Evolutionary conservation across 2,329 filamentous ascomycete genomes (phyloP).

Genomic region (Penicillium sp.): DNA sequence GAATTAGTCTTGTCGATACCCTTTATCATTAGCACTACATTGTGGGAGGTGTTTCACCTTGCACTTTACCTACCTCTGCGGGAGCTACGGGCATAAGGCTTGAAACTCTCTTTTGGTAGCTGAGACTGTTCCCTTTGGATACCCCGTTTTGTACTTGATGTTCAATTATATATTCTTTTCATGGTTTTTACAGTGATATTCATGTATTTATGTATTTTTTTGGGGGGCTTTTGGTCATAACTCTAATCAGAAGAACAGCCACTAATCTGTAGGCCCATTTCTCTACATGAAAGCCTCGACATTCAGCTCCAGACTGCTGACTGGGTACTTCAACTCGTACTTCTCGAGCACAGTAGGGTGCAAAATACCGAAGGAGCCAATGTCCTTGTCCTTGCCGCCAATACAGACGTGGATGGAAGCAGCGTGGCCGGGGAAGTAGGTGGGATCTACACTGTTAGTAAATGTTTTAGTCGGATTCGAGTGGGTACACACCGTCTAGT

Average conservation of each 20-base stretch:
- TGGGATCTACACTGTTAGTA: constrained; percentile 58
- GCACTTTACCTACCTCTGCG: neutral
- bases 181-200: neutral
- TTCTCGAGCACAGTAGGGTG: constrained; percentile 92
- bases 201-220: constrained; percentile 1
- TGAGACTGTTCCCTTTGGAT: neutral
- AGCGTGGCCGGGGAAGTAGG: constrained; percentile 87
- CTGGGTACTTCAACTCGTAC: constrained; percentile 88
- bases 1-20: neutral
- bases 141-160: neutral
- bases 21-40: neutral
- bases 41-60: neutral
- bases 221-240: neutral
- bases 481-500: constrained; percentile 61
- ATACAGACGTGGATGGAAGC: constrained; percentile 78
- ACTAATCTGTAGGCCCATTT: neutral
- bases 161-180: neutral
- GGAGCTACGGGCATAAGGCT: neutral
- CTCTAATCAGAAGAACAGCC: neutral
- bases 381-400: constrained; percentile 67
- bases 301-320: constrained; percentile 92
- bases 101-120: neutral
- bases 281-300: constrained; percentile 81
- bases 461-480: neutral
- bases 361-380: constrained; percentile 90